These are phyloP conservation scores for Vickermania ingenoplastis DNA, from an alignment of 208 protist genomes.

Conservation along the genomic window DNA sequence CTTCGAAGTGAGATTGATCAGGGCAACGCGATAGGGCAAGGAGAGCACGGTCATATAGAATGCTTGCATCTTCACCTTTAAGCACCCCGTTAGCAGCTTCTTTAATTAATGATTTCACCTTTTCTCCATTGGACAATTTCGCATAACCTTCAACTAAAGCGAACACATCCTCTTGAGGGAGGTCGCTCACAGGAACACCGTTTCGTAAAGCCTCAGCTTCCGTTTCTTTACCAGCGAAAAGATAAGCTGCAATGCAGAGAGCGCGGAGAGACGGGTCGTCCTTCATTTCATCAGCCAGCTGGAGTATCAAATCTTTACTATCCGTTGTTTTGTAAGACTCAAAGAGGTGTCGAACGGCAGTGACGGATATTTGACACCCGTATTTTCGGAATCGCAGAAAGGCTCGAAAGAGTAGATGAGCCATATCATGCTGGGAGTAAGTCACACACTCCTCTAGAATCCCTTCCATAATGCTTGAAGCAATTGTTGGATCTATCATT, in stretches of 20 bases:
- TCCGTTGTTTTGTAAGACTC: slow-evolving; percentile 83
- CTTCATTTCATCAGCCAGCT: slow-evolving; percentile 80
- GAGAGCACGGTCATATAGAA: slow-evolving; percentile 64
- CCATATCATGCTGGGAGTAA: slow-evolving; percentile 85
- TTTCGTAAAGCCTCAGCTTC: slow-evolving; percentile 42
- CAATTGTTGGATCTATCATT: slow-evolving; percentile 66
- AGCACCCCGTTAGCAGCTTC: slow-evolving; percentile 15
- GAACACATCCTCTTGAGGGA: slow-evolving; percentile 47
- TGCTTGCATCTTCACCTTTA: too few species aligned
- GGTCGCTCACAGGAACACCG: slow-evolving; percentile 22
- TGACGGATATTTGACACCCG: slow-evolving; percentile 65
- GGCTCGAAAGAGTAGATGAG: slow-evolving; percentile 80
- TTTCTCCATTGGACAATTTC: slow-evolving; percentile 32
- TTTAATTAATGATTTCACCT: slow-evolving; percentile 27
- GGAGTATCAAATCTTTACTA: slow-evolving; percentile 74
- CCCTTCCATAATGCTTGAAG: slow-evolving; percentile 83
- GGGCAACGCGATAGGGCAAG: slow-evolving; percentile 54
- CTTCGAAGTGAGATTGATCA: slow-evolving; percentile 31
- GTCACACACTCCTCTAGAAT: slow-evolving; percentile 79
- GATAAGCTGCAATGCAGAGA: slow-evolving; percentile 75
- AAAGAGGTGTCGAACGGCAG: slow-evolving; percentile 69
- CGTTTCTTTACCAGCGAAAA: slow-evolving; percentile 58
- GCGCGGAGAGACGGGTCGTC: slow-evolving; percentile 54
- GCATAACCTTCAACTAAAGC: slow-evolving; percentile 70
- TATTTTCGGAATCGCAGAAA: slow-evolving; percentile 87